Base-by-base conservation (phyloP, 2,329 filamentous ascomycete species). In the Colletotrichum orchidophilum region DNA sequence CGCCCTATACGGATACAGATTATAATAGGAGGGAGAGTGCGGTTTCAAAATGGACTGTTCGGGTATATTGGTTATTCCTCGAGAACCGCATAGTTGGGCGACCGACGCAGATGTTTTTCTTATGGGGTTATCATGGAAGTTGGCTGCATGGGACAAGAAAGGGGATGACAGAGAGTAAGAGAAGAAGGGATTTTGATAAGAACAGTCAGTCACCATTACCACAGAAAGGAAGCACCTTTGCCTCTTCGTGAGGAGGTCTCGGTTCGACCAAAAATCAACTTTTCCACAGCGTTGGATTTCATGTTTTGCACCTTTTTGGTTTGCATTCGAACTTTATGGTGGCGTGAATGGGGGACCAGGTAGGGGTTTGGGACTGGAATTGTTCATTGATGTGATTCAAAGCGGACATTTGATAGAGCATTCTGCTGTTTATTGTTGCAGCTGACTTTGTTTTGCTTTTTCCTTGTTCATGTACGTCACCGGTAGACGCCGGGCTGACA, bases 61-160 rank as follows among this genome's bases (percentile, higher is more conserved):
- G 55, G 50, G 52, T 63, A 57, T 35, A 39, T 33, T 53, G 65
- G 24, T 24, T 53, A 57, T 59, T 59, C 39, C 27, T 24, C 52
- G 71, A 73, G 71, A 73, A 64, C 67, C 62, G 67, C 71, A 73
- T 73, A 58, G 67, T 73, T 63, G 71, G 71, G 71, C 71, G 35
- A 73, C 71, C 68, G 71, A 71, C 68, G 55, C 57, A 33, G 62
- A 63, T 39, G 24, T 53, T 42, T 70, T 50, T 64, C 24, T 42
- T 7, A 63, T 35, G 39, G 46, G 39, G 29, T 35, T 53, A 13
- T 57, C 39, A 53, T 21, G 11, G 54, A 62, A 57, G 50, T 60
- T 68, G 63, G 69, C 53, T 52, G 18, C 26, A 33, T 57, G 33
- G 39, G n/a, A 24, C 13, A 57, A 29, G 52, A 52, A 29, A 24